These are phyloP conservation scores for Lachancea cidri DNA, from an alignment of 805 yeast species.

Conservation along the genomic window DNA sequence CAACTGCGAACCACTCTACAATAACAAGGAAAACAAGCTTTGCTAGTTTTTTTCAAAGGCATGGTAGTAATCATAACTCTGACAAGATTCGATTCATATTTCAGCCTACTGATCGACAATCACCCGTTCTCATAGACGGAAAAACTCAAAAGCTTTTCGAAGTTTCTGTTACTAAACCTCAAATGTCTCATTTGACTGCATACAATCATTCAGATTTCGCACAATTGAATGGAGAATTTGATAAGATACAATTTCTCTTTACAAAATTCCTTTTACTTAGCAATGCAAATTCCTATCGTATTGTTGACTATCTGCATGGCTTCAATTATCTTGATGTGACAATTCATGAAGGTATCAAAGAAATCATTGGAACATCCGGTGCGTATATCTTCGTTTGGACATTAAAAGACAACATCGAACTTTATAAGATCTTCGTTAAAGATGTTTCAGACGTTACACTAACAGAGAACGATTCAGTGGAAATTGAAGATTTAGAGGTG, in stretches of 20 bases:
- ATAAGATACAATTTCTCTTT: conserved; percentile 16
- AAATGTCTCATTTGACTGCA: conserved; percentile 13
- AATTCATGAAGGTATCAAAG: conserved; percentile 22
- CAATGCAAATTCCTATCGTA: conserved; percentile 13
- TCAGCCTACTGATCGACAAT: conserved; percentile 6
- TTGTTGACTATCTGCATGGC: conserved; percentile 27
- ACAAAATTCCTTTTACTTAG: conserved; percentile 18
- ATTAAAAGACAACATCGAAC: conserved; percentile 13
- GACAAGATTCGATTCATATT: conserved; percentile 15
- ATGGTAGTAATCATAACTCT: not conserved
- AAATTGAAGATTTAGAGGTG: conserved; percentile 16
- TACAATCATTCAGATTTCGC: conserved; percentile 16
- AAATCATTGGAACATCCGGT: conserved; percentile 13
- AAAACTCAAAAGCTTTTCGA: conserved; percentile 12
- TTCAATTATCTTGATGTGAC: conserved; percentile 21
- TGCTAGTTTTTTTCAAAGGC: conserved; percentile 18
- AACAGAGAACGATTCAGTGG: conserved; percentile 16
- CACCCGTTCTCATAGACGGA: conserved; percentile 21
- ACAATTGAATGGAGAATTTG: conserved; percentile 17
- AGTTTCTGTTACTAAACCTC: not conserved
- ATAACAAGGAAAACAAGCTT: conserved; percentile 18
- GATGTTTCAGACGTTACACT: conserved; percentile 13
- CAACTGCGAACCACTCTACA: conserved; percentile 2
- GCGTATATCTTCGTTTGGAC: conserved; percentile 24
- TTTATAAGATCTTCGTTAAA: conserved; percentile 23